Evolutionary conservation across 257 asterid genomes (phyloP).

Genomic region (Solanum virginianum): DNA sequence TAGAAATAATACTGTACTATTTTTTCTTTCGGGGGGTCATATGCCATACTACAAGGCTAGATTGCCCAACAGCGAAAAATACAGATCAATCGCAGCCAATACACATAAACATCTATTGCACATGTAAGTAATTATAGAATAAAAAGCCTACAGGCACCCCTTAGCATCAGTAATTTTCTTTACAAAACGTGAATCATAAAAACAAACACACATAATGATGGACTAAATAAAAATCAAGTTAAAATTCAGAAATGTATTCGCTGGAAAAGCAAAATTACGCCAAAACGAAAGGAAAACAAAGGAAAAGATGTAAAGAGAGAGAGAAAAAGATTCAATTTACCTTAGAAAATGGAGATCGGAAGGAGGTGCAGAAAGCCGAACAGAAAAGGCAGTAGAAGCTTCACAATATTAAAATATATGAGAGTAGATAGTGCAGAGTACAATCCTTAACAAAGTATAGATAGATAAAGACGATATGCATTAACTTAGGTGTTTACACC

Average conservation of each 20-base stretch:
- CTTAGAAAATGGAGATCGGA: constrained; percentile 53
- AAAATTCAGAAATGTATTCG: not conserved
- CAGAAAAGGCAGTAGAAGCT: constrained; percentile 4
- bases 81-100: not conserved
- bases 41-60: not conserved
- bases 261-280: constrained; percentile 4
- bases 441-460: not conserved
- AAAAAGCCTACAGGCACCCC: not conserved
- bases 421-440: not conserved
- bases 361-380: constrained; percentile 9
- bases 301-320: not conserved
- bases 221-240: not conserved
- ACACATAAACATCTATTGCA: not conserved
- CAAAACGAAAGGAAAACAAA: constrained; percentile 12
- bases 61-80: not conserved
- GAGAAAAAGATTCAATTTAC: constrained; percentile 10
- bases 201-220: not conserved
- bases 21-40: too few relatives aligned
- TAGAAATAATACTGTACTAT: not conserved
- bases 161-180: not conserved
- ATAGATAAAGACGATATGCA: not conserved
- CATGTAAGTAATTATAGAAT: not conserved
- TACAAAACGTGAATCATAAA: not conserved
- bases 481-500: not conserved
- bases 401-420: not conserved